These are phyloP conservation scores for Alternaria ethzedia DNA, from an alignment of 2,329 filamentous ascomycete species.

Conservation along the genomic window DNA sequence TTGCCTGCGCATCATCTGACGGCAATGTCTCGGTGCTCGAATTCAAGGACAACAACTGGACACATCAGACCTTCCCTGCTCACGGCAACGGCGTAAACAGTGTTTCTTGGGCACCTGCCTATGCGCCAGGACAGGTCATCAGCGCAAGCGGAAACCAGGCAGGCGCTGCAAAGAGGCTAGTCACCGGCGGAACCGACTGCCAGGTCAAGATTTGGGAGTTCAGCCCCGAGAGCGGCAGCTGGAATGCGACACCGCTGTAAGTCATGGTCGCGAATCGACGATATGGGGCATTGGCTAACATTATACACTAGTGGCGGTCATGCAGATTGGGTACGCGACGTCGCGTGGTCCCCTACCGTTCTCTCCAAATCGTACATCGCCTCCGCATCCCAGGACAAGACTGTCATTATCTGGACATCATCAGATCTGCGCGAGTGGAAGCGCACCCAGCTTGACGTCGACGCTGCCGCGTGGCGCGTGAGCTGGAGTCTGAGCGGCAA, in stretches of 20 bases:
- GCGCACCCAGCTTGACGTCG: conserved; percentile 84
- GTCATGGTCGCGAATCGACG: not conserved
- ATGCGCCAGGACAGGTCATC: conserved; percentile 81
- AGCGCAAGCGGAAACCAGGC: conserved; percentile 67
- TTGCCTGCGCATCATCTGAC: conserved; percentile 93
- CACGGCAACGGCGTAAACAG: conserved; percentile 95
- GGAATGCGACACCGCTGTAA: conserved; percentile 61
- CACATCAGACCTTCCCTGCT: conserved; percentile 86
- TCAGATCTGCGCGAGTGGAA: conserved; percentile 70
- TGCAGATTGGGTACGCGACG: conserved; percentile 95
- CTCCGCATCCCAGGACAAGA: conserved; percentile 94
- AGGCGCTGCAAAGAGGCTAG: conserved; percentile 75
- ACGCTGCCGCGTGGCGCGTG: conserved; percentile 90
- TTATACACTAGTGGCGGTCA: conserved; percentile 71
- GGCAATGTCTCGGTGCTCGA: conserved; percentile 93
- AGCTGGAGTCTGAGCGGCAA: conserved; percentile 98
- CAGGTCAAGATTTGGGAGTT: conserved; percentile 91
- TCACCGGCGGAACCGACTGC: conserved; percentile 94
- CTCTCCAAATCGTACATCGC: conserved; percentile 97
- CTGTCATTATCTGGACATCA: conserved; percentile 91
- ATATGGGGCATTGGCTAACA: not conserved
- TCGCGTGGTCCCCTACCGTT: conserved; percentile 95
- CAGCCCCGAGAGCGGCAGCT: conserved; percentile 60
- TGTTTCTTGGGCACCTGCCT: conserved; percentile 91
- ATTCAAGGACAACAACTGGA: conserved; percentile 95